Base-by-base conservation (phyloP, 2,329 filamentous ascomycete species). In the Trichophyton equinum region DNA sequence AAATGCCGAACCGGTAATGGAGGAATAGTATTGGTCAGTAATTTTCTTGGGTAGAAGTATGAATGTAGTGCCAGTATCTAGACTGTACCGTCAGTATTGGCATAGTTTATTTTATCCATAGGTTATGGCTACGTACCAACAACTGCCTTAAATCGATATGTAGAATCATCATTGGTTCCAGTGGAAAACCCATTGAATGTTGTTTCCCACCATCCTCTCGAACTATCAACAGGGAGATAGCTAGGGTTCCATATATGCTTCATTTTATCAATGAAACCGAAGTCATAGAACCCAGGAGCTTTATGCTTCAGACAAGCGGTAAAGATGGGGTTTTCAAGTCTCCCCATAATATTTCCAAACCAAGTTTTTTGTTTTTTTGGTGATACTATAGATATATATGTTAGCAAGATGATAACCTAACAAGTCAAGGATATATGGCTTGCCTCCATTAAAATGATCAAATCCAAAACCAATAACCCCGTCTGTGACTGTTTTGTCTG, bases 151-250 rank as follows among this genome's bases (percentile, higher is more conserved):
- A 55, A 20, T 15, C 42, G 20, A 25, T 51, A 11, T 36, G 44
- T 7, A 63, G 66, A 68, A 1, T 68, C 38, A 42, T 30, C 49
- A 15, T 30, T 55, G 47, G 69, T 70, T 11, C 78, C 80, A 61
- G 89, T 76, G 15, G 76, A 74, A 68, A 85, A 88, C 38, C 75
- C 75, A 25, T 77, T 76, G 5, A 81, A 82, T 13, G 77, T 68
- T 68, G 88, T 82, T 68, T 85, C 77, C 87, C 87, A 91, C 76
- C 85, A 89, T 6, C 86, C 87, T 38, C 77, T 74, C 6, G 77
- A 78, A 18, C 77, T 78, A 68, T 88, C 81, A 64, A 89, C 78
- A 9, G 79, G 75, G 18, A 84, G 77, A 70, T 84, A 89, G 20
- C 77, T 74, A 67, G 91, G 79, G 3, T 78, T 67, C 36, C 87